Evolutionary conservation across 257 asterid species (phyloP).

Genomic region (Euphrasia confusa): DNA sequence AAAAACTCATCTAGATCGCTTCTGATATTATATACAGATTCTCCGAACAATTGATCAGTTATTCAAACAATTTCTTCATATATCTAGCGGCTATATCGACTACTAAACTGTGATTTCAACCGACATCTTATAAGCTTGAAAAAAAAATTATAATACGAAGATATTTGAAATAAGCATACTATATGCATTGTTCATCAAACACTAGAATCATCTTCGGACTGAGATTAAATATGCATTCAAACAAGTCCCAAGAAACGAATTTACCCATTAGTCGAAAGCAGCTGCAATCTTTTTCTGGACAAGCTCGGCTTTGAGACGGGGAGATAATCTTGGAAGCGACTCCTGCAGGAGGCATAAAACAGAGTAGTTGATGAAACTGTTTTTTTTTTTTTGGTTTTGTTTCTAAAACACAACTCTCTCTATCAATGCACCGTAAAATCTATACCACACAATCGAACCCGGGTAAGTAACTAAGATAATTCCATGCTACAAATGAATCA

Average conservation of each 20-base stretch:
- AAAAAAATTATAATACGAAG: too few relatives aligned
- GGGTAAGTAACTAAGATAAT: not conserved
- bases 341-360: slow-evolving; percentile 39
- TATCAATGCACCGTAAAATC: not conserved
- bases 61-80: not conserved
- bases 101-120: too few relatives aligned
- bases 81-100: not conserved
- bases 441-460: not conserved
- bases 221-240: not conserved
- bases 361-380: not conserved
- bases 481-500: not conserved
- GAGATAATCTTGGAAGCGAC: slow-evolving; percentile 79
- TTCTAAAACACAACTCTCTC: not conserved
- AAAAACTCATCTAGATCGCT: slow-evolving; percentile 49
- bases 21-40: not conserved
- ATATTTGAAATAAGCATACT: too few relatives aligned
- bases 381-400: too few relatives aligned
- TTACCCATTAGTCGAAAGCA: slow-evolving; percentile 38
- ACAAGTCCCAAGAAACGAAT: not conserved
- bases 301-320: slow-evolving; percentile 79
- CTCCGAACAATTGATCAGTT: not conserved
- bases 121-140: not conserved
- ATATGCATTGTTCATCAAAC: not conserved
- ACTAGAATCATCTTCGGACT: not conserved
- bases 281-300: slow-evolving; percentile 74